Conservation (phyloP, 1,284 basidiomycete genomes). For the Amylostereum areolatum region DNA sequence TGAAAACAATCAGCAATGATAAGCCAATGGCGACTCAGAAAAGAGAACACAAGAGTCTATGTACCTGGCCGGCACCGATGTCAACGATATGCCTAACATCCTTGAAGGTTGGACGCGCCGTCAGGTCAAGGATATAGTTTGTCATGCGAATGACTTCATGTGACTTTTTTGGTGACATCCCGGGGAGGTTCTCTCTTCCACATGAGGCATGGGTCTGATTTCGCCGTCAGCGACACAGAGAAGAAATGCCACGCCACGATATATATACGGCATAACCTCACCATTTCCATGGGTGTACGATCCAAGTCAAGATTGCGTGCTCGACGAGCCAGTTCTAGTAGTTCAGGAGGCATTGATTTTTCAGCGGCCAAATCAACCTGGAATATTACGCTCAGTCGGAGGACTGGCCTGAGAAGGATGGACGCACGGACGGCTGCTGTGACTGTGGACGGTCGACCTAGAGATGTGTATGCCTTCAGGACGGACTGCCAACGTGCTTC, state of each 20-base stretch:
- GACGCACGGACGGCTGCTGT: no score
- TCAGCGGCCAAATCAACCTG: not conserved
- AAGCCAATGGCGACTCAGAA: slow-evolving; percentile 5
- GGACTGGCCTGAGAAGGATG: not conserved
- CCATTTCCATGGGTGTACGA: not conserved
- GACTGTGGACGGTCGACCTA: not conserved
- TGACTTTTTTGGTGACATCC: slow-evolving; percentile 51
- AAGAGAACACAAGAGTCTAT: slow-evolving; percentile 12
- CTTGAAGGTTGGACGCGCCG: slow-evolving; percentile 14
- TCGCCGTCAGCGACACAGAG: not conserved
- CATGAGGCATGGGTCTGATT: not conserved
- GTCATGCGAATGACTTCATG: slow-evolving; percentile 47
- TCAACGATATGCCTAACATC: slow-evolving; percentile 36
- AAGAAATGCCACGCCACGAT: not conserved
- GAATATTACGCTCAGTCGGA: not conserved
- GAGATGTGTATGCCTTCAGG: slow-evolving; percentile 16
- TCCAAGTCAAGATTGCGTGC: not conserved
- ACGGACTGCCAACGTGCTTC: slow-evolving; percentile 14
- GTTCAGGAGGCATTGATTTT: not conserved
- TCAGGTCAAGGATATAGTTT: slow-evolving; percentile 26
- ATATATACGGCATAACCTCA: not conserved
- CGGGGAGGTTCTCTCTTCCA: slow-evolving; percentile 11
- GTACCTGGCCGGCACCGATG: slow-evolving; percentile 49
- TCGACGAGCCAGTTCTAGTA: no score
- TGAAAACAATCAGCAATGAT: slow-evolving; percentile 13